Base-by-base conservation (phyloP, 495 filamentous ascomycete genomes). In the Talaromyces proteolyticus region DNA sequence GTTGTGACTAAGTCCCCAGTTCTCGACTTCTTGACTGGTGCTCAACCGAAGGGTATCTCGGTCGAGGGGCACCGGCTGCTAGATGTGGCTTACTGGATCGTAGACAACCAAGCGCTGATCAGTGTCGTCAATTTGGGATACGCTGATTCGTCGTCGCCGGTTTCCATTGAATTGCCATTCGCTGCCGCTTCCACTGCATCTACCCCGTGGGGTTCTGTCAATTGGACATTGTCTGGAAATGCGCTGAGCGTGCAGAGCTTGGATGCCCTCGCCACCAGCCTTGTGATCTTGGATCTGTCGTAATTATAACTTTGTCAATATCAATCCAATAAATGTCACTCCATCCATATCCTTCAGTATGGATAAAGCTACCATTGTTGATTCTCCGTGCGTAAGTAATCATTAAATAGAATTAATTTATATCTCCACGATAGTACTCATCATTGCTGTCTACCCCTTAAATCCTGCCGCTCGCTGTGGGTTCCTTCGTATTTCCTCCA, bases 381-480 rank as follows among this genome's bases (percentile, higher is more conserved):
- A n/a, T n/a, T n/a, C n/a, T n/a, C n/a, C n/a, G n/a, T n/a, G n/a
- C n/a, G n/a, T n/a, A n/a, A n/a, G n/a, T n/a, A n/a, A n/a, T n/a
- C n/a, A n/a, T n/a, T n/a, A n/a, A n/a, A n/a, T n/a, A n/a, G n/a
- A n/a, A n/a, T n/a, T n/a, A n/a, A n/a, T n/a, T n/a, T n/a, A n/a
- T n/a, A n/a, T n/a, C n/a, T 44, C 47, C 16, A 29, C 51, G 8
- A 39, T 51, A 10, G 53, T 48, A n/a, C 51, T 51, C 20, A 51
- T 55, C 16, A 55, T 55, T 51, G 53, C 53, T 5, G 42, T 55
- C 17, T 41, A 47, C 8, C 46, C 53, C 17, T 42, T 55, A 10
- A 55, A 55, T 22, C 51, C 53, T 6, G 53, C 42, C 7, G 53
- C 53, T 29, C 47, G 53, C 22, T 55, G 53, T 55, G 22, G 25